Percentiles rank a stretch among this genome's conserved stretches.
Conservation (phyloP, 2,329 filamentous ascomycete genomes). For the Rhynchosporium graminicola region DNA sequence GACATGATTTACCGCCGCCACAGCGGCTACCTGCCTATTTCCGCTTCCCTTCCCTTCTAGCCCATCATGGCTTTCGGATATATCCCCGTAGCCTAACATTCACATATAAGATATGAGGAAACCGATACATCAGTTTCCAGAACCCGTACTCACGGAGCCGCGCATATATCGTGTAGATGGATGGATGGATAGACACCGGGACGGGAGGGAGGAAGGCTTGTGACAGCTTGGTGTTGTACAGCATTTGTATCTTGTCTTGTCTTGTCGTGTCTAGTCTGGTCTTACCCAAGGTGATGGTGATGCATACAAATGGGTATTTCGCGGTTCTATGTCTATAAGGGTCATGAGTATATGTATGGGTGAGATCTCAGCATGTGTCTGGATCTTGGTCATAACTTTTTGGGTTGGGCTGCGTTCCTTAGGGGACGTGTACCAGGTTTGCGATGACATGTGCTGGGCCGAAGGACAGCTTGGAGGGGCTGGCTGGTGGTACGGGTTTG, state of each 20-base stretch:
- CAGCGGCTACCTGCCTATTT: too few relatives aligned
- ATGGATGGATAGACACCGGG: neutral
- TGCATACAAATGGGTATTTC: neutral
- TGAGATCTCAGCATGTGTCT: slow-evolving; percentile 1
- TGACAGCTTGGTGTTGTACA: neutral
- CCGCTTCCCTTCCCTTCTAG: neutral
- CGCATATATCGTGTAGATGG: too few relatives aligned
- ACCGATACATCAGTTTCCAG: neutral
- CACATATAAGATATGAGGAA: too few relatives aligned
- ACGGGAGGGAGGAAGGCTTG: slow-evolving; percentile 4
- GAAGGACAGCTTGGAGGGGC: neutral
- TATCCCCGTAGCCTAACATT: too few relatives aligned
- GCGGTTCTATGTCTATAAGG: too few relatives aligned
- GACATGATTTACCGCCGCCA: neutral
- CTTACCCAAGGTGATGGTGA: neutral
- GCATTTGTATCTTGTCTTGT: neutral
- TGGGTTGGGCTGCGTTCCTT: neutral
- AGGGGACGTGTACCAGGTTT: too few relatives aligned
- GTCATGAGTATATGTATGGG: too few relatives aligned
- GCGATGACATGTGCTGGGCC: neutral
- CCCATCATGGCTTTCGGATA: too few relatives aligned
- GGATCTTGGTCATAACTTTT: neutral
- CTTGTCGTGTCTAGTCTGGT: neutral
- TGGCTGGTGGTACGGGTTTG: slow-evolving; percentile 9
- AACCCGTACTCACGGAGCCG: neutral